Base-by-base conservation (phyloP, 2,329 filamentous ascomycete species). In the Chaetomiaceae sp. region DNA sequence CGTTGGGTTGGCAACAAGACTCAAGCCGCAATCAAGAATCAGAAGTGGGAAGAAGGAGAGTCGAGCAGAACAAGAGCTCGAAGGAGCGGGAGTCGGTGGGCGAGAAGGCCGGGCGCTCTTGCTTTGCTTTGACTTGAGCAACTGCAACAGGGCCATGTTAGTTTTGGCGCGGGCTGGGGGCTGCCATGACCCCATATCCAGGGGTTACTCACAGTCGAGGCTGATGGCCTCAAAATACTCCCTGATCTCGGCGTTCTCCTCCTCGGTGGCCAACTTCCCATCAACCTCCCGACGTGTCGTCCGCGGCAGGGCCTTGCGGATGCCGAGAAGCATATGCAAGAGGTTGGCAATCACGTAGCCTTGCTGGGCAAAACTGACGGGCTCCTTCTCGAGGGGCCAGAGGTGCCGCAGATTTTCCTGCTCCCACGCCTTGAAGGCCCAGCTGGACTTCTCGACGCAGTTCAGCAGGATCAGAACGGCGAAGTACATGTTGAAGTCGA, bases 371-470 rank as follows among this genome's bases (percentile, higher is more conserved):
- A 79, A 85, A 44, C 71, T 70, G 44, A 70, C 68, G 0, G 82
- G 82, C 7, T 77, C 75, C 52, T 73, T 73, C 60, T 81, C 78
- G 3, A 85, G 70, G 4, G 82, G 82, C 82, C 82, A 85, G 38
- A 75, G 73, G 0, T 74, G 73, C 2, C 77, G 73, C 21, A 83
- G 73, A 44, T 78, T 76, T 49, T 80, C 75, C 62, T 84, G 78
- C 58, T 84, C 81, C 81, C 81, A 86, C 2, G 79, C 81, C 55
- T 83, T 83, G 68, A 85, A 85, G 1, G 79, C 77, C 82, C 82
- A 86, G 0, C 81, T 85, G 0, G 80, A 81, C 67, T 85, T 85
- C 62, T 86, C 82, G 13, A 85, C 72, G 57, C 80, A 83, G 60
- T 83, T 83, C 42, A 85, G 73, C 55, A 85, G 77, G 48, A 85